These are phyloP conservation scores for Paraurostyla sp. DNA, from an alignment of 73 alveolate species.

Conservation along the genomic window DNA sequence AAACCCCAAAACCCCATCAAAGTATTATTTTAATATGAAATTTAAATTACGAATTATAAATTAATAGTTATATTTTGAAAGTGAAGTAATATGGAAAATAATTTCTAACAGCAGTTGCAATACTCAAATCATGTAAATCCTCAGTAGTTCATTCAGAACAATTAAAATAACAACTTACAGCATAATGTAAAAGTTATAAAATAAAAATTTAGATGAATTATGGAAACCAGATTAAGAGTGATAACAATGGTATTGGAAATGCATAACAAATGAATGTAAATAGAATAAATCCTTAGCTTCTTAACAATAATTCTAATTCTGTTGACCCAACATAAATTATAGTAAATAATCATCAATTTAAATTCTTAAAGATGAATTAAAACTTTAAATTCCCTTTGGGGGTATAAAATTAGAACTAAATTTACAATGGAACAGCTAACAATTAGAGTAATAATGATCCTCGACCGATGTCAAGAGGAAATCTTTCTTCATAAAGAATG, in stretches of 20 bases:
- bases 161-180: not conserved
- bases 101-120: conserved; percentile 19
- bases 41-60: conserved; percentile 13
- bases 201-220: not conserved
- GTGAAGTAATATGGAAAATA: not conserved
- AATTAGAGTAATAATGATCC: not conserved
- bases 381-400: conserved; percentile 17
- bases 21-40: not conserved
- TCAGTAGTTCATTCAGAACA: not conserved
- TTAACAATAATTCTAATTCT: no score
- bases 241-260: not conserved
- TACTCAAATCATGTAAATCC: not conserved
- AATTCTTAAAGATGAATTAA: not conserved
- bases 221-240: not conserved
- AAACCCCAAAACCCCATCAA: not conserved
- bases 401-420: not conserved
- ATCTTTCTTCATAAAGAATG: not conserved
- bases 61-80: not conserved
- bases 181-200: no score
- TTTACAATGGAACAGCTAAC: not conserved
- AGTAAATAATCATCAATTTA: no score
- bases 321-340: no score
- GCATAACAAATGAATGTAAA: no score
- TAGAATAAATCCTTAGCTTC: no score
- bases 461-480: conserved; percentile 17